Percentiles rank a stretch among this genome's conserved stretches.
These are phyloP conservation scores for Eimeria sp. DNA, from an alignment of 169 alveolate species.

Conservation along the genomic window DNA sequence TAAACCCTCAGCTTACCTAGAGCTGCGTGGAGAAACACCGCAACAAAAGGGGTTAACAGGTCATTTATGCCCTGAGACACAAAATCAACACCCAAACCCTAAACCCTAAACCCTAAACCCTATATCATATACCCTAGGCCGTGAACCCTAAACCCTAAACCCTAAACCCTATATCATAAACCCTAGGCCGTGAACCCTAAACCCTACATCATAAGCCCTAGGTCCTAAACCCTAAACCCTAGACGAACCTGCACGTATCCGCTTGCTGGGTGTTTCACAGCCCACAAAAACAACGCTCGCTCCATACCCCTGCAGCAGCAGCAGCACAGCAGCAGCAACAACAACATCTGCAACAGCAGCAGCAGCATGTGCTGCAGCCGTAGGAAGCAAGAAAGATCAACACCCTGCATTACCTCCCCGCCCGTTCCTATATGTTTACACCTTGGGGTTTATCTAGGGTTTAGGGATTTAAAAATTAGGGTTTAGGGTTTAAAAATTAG, in stretches of 20 bases:
- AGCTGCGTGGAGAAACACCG: slow-evolving; percentile 86
- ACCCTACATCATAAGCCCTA: not conserved
- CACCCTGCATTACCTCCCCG: not conserved
- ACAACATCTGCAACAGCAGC: not conserved
- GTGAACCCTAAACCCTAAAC: not conserved
- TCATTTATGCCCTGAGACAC: slow-evolving; percentile 95
- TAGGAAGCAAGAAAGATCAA: not conserved
- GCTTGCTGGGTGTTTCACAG: slow-evolving; percentile 96
- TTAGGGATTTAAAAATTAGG: not conserved
- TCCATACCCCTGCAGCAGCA: slow-evolving; percentile 88
- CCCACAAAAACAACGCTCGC: slow-evolving; percentile 95
- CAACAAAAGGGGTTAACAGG: slow-evolving; percentile 91
- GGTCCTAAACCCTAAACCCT: not conserved
- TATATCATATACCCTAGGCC: too few species aligned
- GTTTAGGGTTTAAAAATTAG: too few species aligned
- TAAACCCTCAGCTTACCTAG: slow-evolving; percentile 9
- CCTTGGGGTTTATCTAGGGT: not conserved
- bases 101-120: not conserved
- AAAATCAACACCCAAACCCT: not conserved
- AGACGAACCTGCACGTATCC: slow-evolving; percentile 94
- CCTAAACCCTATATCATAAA: not conserved
- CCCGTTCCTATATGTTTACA: not conserved
- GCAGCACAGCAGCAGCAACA: slow-evolving; percentile 2
- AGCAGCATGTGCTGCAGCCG: not conserved
- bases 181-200: too few species aligned